Percentiles rank a stretch among this genome's conserved stretches.
phyloP scores from a whole-genome alignment of 2,329 filamentous ascomycete species.

The Botryosphaeria agaves region DNA sequence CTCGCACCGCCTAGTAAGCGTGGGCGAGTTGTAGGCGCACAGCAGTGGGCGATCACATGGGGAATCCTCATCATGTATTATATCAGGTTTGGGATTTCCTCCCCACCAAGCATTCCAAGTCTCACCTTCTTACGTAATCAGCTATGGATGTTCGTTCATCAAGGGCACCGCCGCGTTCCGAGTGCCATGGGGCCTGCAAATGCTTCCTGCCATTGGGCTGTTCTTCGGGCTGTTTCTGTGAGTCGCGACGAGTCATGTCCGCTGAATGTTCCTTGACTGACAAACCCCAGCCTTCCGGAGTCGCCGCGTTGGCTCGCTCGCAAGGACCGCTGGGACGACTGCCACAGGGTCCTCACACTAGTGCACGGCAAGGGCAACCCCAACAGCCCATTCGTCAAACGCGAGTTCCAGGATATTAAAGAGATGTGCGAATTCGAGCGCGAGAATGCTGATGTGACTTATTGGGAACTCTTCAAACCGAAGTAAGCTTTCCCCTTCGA shows the following conservation, averaged over 20 bases:
- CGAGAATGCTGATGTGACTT: conserved; percentile 49
- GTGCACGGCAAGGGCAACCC: conserved; percentile 21
- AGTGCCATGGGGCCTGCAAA: conserved; percentile 25
- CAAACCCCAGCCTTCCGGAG: conserved; percentile 22
- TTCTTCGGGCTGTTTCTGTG: conserved; percentile 22
- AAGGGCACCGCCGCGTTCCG: conserved; percentile 35
- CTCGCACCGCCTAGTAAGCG: conserved; percentile 40
- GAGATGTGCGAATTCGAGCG: conserved; percentile 59
- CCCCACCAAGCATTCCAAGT: background rate
- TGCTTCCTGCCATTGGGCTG: conserved; percentile 21
- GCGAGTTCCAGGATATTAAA: conserved; percentile 56
- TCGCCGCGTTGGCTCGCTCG: conserved; percentile 28
- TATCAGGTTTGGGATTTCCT: conserved; percentile 10
- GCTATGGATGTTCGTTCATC: conserved; percentile 46
- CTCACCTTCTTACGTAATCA: conserved; percentile 23
- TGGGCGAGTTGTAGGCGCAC: conserved; percentile 50
- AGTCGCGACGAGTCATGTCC: too few relatives aligned
- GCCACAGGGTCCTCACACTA: conserved; percentile 21
- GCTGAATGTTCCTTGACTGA: too few relatives aligned
- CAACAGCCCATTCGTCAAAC: conserved; percentile 37
- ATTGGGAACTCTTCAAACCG: conserved; percentile 54
- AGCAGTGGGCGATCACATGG: conserved; percentile 56
- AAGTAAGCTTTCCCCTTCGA: too few relatives aligned
- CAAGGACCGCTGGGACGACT: conserved; percentile 28
- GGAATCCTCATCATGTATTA: conserved; percentile 54